Evolutionary conservation across 2,329 filamentous ascomycete species (phyloP).

Genomic region (Cercospora canescens): DNA sequence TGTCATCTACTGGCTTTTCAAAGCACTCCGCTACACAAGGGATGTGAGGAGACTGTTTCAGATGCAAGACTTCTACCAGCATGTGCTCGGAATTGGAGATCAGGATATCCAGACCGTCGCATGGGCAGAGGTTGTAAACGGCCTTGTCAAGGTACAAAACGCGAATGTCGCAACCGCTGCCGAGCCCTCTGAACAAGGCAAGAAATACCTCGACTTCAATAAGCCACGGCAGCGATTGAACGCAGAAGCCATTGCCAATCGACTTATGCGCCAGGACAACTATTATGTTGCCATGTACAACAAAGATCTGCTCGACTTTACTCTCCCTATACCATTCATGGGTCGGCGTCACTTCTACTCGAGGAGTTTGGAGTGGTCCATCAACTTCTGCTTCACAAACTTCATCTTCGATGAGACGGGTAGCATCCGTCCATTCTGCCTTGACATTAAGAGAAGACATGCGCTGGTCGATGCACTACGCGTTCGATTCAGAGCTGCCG

Average conservation of each 20-base stretch:
- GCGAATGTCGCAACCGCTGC: constrained; percentile 81
- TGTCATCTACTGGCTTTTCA: constrained; percentile 81
- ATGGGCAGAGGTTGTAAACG: constrained; percentile 86
- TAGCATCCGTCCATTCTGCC: constrained; percentile 81
- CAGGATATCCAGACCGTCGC: constrained; percentile 91
- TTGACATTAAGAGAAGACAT: constrained; percentile 78
- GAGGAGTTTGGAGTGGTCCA: constrained; percentile 85
- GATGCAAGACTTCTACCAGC: constrained; percentile 81
- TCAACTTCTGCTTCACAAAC: constrained; percentile 86
- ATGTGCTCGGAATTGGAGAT: constrained; percentile 79
- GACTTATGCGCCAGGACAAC: constrained; percentile 94
- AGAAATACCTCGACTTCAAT: constrained; percentile 60
- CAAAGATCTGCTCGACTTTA: constrained; percentile 89
- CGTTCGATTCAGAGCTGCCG: constrained; percentile 77
- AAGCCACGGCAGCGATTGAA: constrained; percentile 75
- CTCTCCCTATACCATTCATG: constrained; percentile 80
- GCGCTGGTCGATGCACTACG: constrained; percentile 76
- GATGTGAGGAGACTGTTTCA: constrained; percentile 72
- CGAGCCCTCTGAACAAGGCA: constrained; percentile 55
- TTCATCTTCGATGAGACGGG: constrained; percentile 90
- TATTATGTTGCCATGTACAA: constrained; percentile 97
- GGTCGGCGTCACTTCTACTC: constrained; percentile 81
- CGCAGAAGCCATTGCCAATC: constrained; percentile 94
- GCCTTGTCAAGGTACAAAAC: constrained; percentile 80
- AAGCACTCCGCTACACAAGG: constrained; percentile 70